Base-by-base conservation (phyloP, 2,329 filamentous ascomycete genomes). In the Aureobasidium subglaciale region DNA sequence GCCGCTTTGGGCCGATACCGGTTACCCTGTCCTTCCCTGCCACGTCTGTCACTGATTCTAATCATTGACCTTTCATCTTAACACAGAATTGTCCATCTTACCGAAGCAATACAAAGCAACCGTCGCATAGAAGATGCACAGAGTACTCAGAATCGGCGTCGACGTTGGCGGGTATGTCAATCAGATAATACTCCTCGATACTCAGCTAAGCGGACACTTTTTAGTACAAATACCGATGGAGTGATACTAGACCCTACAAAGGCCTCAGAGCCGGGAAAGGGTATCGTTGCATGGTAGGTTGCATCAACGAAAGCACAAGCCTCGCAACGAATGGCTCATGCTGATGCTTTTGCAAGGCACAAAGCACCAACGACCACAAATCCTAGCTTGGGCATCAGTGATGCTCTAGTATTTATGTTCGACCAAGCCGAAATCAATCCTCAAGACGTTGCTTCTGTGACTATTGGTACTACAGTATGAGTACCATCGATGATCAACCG, bases 361-460 rank as follows among this genome's bases (percentile, higher is more conserved):
- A 54, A 54, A 54, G 25, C 49, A 18, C 49, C 49, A 9, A 54
- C 49, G 5, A 54, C 49, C 20, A 54, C 49, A 24, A 54, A 54
- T 16, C 49, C 49, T 5, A 54, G 49, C 20, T 35, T 43, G n/a
- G 49, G 49, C 2, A 54, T 54, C 29, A 54, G 16, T n/a, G 13
- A 54, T 54, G 49, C 49, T 9, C 37, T 54, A 5, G 16, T 20
- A 20, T 54, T 38, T 7, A 54, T 54, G 49, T 42, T 54, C 6
- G 27, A 42, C 1, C 49, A 54, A n/a, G 22, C 35, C 25, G 34
- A 42, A 16, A 24, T 54, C 8, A 27, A 54, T 24, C 35, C 49
- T 4, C 8, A 16, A 10, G 49, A 54, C 16, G 49, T 54, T 8
- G 49, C 49, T 16, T 41, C 34, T 34, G 49, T 54, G n/a, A 54